Base-by-base conservation (phyloP, 2,329 filamentous ascomycete genomes). In the Diaporthe capsici region DNA sequence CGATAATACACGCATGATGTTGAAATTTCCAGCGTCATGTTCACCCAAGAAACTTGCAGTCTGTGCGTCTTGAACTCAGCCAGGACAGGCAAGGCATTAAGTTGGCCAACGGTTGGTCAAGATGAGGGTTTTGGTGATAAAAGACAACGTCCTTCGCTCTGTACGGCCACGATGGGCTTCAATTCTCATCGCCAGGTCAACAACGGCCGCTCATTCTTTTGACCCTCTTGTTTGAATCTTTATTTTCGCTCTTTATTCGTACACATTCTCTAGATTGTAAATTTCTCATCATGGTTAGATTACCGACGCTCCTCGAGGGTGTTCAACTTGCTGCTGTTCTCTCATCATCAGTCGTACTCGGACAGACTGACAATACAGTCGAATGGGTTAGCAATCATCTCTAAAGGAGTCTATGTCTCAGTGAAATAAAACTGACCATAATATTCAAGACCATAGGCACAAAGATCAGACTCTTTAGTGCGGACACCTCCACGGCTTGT, bases 351-450 rank as follows among this genome's bases (percentile, higher is more conserved):
- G 37, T 61, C 37, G 37, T 61, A 15, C 5, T 20, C 7, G 58
- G 22, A n/a, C 58, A 61, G 39, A 42, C 37, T 44, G 58, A 61
- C 37, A 61, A 61, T 37, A 61, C 58, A 15, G 37, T 42, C 12
- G 58, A 61, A 61, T 61, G 37, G 58, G 57, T 61, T 60, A 60
- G 57, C 57, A 42, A 60, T 10, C 22, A 25, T 39, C 22, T 42
- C 20, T 12, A 39, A 60, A 39, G 10, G 37, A 12, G 37, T 7
- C n/a, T 15, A 13, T 7, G 4, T n/a, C 22, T 39, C 31, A 39
- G 34, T 39, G 13, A 42, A 12, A 42, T 25, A 3, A 31, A 7
- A 37, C 22, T 60, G 22, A 42, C 57, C 15, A 0, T 15, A 4
- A 42, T 15, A 25, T 12, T 37, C 15, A 39, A 60, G 57, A 42